phyloP scores from a whole-genome alignment of 2,329 filamentous ascomycete genomes.

The Colletotrichum sp. region DNA sequence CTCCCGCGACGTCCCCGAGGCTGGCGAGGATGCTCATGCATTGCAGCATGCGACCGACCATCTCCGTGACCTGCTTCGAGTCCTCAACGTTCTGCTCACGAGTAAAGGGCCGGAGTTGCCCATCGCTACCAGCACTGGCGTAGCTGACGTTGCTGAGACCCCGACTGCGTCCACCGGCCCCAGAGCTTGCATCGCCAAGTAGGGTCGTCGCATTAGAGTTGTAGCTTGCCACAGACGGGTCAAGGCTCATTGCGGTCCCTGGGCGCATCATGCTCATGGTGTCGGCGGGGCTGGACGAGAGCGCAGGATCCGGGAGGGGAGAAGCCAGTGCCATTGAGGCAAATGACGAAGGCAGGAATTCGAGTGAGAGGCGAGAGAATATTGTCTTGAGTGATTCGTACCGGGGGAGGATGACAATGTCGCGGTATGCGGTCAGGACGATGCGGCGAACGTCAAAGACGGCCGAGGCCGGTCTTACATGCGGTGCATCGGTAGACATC shows the following conservation, averaged over 20 bases:
- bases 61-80: slow-evolving; percentile 86
- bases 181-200: slow-evolving; percentile 68
- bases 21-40: slow-evolving; percentile 90
- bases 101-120: slow-evolving; percentile 56
- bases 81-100: slow-evolving; percentile 68
- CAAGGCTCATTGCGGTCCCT: slow-evolving; percentile 76
- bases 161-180: slow-evolving; percentile 67
- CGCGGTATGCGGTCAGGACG: slow-evolving; percentile 86
- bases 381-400: slow-evolving; percentile 89
- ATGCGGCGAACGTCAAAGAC: slow-evolving; percentile 87
- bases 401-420: slow-evolving; percentile 85
- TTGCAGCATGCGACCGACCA: slow-evolving; percentile 93
- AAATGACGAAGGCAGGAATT: slow-evolving; percentile 68
- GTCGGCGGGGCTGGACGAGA: slow-evolving; percentile 54
- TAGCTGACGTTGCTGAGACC: slow-evolving; percentile 86
- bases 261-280: slow-evolving; percentile 57
- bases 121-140: slow-evolving; percentile 55
- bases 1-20: slow-evolving; percentile 44
- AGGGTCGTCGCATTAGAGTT: slow-evolving; percentile 81
- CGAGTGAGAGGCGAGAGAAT: slow-evolving; percentile 87
- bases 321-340: slow-evolving; percentile 58
- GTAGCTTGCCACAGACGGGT: slow-evolving; percentile 77
- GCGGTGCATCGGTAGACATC: slow-evolving; percentile 37
- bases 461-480: slow-evolving; percentile 51
- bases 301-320: slow-evolving; percentile 51